Base-by-base conservation (phyloP, 2,329 filamentous ascomycete genomes). In the Ascochyta clinopodiicola region DNA sequence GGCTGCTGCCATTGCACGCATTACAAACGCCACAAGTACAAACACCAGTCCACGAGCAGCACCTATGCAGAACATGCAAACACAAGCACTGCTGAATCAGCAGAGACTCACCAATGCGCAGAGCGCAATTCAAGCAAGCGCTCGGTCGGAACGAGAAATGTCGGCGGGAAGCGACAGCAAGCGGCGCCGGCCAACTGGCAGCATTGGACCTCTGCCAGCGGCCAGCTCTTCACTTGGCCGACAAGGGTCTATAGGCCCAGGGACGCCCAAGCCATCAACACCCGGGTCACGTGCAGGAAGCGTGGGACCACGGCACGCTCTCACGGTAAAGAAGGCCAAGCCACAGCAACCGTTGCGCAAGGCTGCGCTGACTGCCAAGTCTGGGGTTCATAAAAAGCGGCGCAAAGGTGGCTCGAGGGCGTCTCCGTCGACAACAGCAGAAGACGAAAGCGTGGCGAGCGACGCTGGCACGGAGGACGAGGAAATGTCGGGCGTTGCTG, bases 231-330 rank as follows among this genome's bases (percentile, higher is more conserved):
- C 83, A 17, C 78, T 88, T 7, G 70, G 63, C 3, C 81, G 86
- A 6, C 86, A 88, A 69, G 82, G 83, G 0, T 88, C 85, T 0
- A 75, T 86, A 12, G 86, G 85, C 0, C 86, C 84, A 17, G 84
- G 84, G n/a, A 88, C 86, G 1, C 86, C 86, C 4, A 87, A 87
- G 66, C 78, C 82, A 7, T 68, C 72, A 6, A 87, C 85, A 0
- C 82, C 72, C 68, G 73, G 69, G 7, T 82, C 80, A 34, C 84
- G 86, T n/a, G 83, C 84, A 2, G 84, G 84, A 38, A 87, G 85
- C 59, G 82, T 80, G 3, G 84, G 84, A 12, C 85, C 86, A 9
- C 78, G 57, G 67, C 79, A 82, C 56, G 75, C 79, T 25, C 63
- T 75, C n/a, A 73, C 67, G 2, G 80, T 80, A 12, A 85, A 83